These are phyloP conservation scores for Ochetophila trinervis DNA, from an alignment of 306 rosid species.

Conservation along the genomic window DNA sequence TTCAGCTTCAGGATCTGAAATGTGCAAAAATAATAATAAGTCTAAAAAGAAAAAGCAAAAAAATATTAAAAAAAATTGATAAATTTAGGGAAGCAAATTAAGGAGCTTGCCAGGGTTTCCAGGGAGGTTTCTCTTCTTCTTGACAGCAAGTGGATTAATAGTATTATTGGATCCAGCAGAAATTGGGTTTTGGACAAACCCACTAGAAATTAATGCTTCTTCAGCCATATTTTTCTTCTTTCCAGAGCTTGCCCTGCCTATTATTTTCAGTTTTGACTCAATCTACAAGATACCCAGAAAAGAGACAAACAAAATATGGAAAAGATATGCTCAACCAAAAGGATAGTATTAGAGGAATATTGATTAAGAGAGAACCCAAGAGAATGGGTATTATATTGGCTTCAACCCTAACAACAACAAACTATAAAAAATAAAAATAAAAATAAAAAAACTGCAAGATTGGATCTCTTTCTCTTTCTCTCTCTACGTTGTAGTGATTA, in stretches of 20 bases:
- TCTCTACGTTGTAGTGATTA: slow-evolving; percentile 36
- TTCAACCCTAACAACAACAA: slow-evolving; percentile 46
- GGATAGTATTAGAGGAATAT: slow-evolving; percentile 5
- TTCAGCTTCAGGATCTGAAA: slow-evolving; percentile 87
- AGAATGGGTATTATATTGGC: slow-evolving; percentile 31
- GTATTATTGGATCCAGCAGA: slow-evolving; percentile 34
- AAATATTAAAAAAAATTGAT: too few relatives aligned
- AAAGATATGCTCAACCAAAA: slow-evolving; percentile 7
- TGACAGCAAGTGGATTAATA: slow-evolving; percentile 39
- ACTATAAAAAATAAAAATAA: background rate
- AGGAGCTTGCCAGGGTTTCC: slow-evolving; percentile 82
- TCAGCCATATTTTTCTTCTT: slow-evolving; percentile 49
- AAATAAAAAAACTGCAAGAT: slow-evolving; percentile 45
- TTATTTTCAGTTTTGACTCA: slow-evolving; percentile 22
- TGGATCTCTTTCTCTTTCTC: slow-evolving; percentile 34
- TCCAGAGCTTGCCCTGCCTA: slow-evolving; percentile 1
- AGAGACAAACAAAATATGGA: slow-evolving; percentile 20
- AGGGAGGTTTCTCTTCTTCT: slow-evolving; percentile 89
- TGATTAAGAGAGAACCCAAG: slow-evolving; percentile 38
- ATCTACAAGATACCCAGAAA: slow-evolving; percentile 36
- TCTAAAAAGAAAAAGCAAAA: too few relatives aligned
- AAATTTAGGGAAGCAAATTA: background rate
- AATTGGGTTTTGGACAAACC: slow-evolving; percentile 47
- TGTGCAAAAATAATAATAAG: background rate
- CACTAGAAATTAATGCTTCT: slow-evolving; percentile 37